Base-by-base conservation (phyloP, 306 rosid genomes). In the Purshia tridentata region DNA sequence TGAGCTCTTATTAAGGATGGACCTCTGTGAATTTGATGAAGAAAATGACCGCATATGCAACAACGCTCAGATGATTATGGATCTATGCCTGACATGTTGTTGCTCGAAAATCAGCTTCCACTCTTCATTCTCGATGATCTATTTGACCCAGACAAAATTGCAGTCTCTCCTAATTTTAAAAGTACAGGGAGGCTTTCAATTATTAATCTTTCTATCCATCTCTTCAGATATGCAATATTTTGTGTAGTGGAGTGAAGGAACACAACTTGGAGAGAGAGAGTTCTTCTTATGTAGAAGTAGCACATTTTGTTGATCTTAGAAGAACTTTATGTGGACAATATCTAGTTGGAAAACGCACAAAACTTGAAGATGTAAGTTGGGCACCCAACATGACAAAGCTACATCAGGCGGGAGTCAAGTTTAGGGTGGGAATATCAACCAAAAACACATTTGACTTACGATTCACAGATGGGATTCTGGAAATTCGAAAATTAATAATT, bases 91-190 rank as follows among this genome's bases (percentile, higher is more conserved):
- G 88, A 85, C 52, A 40, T 79, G 54, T 20, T 76, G 50, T 14
- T 81, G 29, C 78, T 85, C 13, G 88, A 81, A 61, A 85, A 82
- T 77, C 84, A 85, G 35, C 74, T 82, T 56, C 89, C 89, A 22
- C 74, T 80, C 75, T 77, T 74, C 59, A 74, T 85, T 22, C 77
- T 82, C 12, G 69, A 77, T 22, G 80, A 75, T 1, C 22, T 80
- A 79, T 76, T 37, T n/a, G n/a, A n/a, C 39, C 22, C 20, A 1
- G 37, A 10, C 19, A 57, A 12, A 47, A 44, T 51, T 0, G 12
- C 59, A 0, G 56, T 23, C 12, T 59, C 23, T 7, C 15, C 15
- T 11, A 44, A 35, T n/a, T n/a, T n/a, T n/a, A n/a, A n/a, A n/a
- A n/a, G n/a, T n/a, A n/a, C n/a, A n/a, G n/a, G n/a, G n/a, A 72